Evolutionary conservation across 2,329 filamentous ascomycete genomes (phyloP).

Genomic region (Beauveria scarabaeidicola): DNA sequence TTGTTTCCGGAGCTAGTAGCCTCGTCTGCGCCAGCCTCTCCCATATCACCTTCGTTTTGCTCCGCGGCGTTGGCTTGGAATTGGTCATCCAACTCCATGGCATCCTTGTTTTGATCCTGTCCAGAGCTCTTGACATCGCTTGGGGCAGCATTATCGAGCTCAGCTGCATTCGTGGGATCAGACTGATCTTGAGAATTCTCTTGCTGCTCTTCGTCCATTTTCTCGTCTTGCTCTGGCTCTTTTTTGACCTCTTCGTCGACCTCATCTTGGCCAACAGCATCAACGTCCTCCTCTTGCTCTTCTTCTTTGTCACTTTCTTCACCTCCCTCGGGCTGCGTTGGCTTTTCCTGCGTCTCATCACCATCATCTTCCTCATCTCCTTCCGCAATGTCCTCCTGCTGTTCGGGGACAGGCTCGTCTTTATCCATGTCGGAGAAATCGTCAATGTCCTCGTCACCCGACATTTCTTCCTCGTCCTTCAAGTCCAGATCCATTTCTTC

Average conservation of each 20-base stretch:
- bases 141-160: conserved; percentile 53
- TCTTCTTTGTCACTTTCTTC: conserved; percentile 33
- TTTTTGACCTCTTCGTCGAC: conserved; percentile 21
- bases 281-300: conserved; percentile 41
- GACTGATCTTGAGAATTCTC: conserved; percentile 34
- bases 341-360: conserved; percentile 28
- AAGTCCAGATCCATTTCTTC: conserved; percentile 83
- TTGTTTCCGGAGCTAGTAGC: conserved; percentile 56
- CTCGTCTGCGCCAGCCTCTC: conserved; percentile 55
- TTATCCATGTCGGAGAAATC: conserved; percentile 44
- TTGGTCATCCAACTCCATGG: conserved; percentile 54
- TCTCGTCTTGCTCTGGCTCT: conserved; percentile 20
- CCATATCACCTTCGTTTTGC: conserved; percentile 57
- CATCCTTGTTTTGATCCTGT: conserved; percentile 55
- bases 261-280: conserved; percentile 33
- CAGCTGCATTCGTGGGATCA: conserved; percentile 23
- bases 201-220: conserved; percentile 24
- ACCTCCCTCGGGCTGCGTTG: conserved; percentile 8
- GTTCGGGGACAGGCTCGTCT: conserved; percentile 27
- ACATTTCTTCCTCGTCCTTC: conserved; percentile 55
- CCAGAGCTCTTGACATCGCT: conserved; percentile 57
- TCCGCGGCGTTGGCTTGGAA: conserved; percentile 53
- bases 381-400: conserved; percentile 27
- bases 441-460: conserved; percentile 49
- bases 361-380: conserved; percentile 30